Evolutionary conservation across 2,329 filamentous ascomycete genomes (phyloP).

Genomic region (Scopulariopsis brevicaulis): DNA sequence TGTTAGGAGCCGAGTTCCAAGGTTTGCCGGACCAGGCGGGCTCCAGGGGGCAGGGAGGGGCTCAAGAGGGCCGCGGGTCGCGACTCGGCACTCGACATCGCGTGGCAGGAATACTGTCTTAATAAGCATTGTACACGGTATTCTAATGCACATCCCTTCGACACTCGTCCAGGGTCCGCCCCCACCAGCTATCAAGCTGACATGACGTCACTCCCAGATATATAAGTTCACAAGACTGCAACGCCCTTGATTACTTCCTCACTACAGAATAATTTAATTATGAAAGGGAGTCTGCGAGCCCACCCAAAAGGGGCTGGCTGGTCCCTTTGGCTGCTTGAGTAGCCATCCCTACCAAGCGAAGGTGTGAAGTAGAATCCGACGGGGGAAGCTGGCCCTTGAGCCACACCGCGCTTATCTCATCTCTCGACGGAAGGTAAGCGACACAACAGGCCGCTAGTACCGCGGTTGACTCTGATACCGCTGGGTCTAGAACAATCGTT

Average conservation of each 20-base stretch:
- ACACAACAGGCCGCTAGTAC: conserved; percentile 80
- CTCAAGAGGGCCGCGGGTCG: too few relatives aligned
- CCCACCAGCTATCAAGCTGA: neutral
- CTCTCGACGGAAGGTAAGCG: conserved; percentile 73
- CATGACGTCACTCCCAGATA: neutral
- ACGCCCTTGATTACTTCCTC: neutral
- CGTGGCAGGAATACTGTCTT: neutral
- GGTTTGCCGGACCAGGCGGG: too few relatives aligned
- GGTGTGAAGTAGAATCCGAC: conserved; percentile 19
- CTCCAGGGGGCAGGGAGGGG: too few relatives aligned
- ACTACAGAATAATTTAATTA: neutral
- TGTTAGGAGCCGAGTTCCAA: too few relatives aligned
- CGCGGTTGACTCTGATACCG: conserved; percentile 66
- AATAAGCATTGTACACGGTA: neutral
- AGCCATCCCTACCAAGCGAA: conserved; percentile 23
- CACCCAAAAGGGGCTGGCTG: conserved; percentile 16
- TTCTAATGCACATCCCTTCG: neutral
- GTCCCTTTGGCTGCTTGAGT: conserved; percentile 27
- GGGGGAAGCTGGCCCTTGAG: conserved; percentile 59
- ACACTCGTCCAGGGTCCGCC: too few relatives aligned
- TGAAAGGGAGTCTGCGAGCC: conserved; percentile 21
- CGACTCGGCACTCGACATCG: too few relatives aligned
- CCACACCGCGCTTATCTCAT: conserved; percentile 94
- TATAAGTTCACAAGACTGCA: neutral
- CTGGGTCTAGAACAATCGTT: conserved; percentile 64